Evolutionary conservation across 2,329 filamentous ascomycete genomes (phyloP).

Genomic region (Knufia fluminis): DNA sequence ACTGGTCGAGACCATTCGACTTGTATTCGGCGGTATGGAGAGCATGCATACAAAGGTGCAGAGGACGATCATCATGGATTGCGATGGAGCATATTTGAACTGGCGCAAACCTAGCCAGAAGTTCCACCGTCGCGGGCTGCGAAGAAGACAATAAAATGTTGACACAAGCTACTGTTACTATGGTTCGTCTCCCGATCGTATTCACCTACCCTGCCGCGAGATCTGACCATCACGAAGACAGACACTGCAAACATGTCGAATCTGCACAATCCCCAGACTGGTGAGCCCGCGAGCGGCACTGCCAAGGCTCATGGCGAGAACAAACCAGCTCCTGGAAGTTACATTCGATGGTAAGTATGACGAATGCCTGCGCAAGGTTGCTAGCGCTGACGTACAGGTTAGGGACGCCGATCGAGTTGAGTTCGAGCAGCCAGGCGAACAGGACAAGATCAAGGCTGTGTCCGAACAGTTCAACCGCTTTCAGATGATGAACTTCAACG

Average conservation of each 20-base stretch:
- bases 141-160: too few species aligned
- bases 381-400: not conserved
- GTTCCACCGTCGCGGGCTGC: too few species aligned
- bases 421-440: slow-evolving; percentile 12
- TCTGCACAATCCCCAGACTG: slow-evolving; percentile 9
- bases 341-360: slow-evolving; percentile 10
- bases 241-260: slow-evolving; percentile 1
- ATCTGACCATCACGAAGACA: too few species aligned
- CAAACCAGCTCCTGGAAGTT: slow-evolving; percentile 5
- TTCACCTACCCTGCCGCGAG: too few species aligned
- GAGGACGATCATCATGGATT: too few species aligned
- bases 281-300: slow-evolving; percentile 11
- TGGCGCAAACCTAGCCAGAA: too few species aligned
- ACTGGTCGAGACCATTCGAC: too few species aligned
- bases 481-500: slow-evolving; percentile 21
- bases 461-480: slow-evolving; percentile 17
- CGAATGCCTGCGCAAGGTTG: not conserved
- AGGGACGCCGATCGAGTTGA: slow-evolving; percentile 16
- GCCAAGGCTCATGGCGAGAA: slow-evolving; percentile 9
- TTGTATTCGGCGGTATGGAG: too few species aligned
- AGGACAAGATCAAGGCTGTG: slow-evolving; percentile 15
- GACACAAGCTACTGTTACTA: too few species aligned
- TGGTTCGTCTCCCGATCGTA: too few species aligned
- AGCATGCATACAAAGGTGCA: too few species aligned
- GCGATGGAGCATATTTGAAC: too few species aligned